Evolutionary conservation across 2,329 filamentous ascomycete genomes (phyloP).

Genomic region (Sporothrix variecibatus): DNA sequence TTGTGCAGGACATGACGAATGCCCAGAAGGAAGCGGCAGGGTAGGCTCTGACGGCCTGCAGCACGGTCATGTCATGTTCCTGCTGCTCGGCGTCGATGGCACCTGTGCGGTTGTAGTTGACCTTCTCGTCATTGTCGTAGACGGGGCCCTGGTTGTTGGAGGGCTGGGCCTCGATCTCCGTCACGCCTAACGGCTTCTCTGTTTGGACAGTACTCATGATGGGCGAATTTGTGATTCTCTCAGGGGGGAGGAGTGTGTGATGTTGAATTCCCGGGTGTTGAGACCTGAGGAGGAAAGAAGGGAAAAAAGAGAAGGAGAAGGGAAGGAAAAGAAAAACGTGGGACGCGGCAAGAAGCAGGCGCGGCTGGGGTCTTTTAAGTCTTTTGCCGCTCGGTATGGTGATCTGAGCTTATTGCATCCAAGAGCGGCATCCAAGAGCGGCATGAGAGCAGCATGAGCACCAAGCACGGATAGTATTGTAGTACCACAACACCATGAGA

Average conservation of each 20-base stretch:
- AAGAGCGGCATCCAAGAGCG: background rate
- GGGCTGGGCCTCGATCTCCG: slow-evolving; percentile 23
- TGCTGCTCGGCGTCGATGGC: slow-evolving; percentile 59
- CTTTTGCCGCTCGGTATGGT: slow-evolving; percentile 2
- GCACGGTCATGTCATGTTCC: slow-evolving; percentile 40
- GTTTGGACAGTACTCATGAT: slow-evolving; percentile 25
- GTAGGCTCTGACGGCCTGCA: slow-evolving; percentile 40
- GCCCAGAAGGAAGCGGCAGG: slow-evolving; percentile 44
- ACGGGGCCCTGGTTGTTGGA: slow-evolving; percentile 6
- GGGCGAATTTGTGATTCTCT: slow-evolving; percentile 23
- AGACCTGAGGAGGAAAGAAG: background rate
- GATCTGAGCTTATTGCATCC: background rate
- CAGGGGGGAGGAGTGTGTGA: background rate
- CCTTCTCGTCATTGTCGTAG: slow-evolving; percentile 41
- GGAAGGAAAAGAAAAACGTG: background rate
- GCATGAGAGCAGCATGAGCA: background rate
- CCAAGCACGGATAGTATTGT: background rate
- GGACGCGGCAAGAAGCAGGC: slow-evolving; percentile 19
- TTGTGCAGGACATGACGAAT: slow-evolving; percentile 44
- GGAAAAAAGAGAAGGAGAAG: background rate
- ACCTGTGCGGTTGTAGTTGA: slow-evolving; percentile 49
- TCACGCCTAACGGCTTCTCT: slow-evolving; percentile 8
- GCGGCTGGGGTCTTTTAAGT: slow-evolving; percentile 16
- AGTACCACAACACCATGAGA: background rate
- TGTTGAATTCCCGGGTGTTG: background rate